Evolutionary conservation across 805 yeast species (phyloP).

Genomic region (Schwanniomyces polymorphus): DNA sequence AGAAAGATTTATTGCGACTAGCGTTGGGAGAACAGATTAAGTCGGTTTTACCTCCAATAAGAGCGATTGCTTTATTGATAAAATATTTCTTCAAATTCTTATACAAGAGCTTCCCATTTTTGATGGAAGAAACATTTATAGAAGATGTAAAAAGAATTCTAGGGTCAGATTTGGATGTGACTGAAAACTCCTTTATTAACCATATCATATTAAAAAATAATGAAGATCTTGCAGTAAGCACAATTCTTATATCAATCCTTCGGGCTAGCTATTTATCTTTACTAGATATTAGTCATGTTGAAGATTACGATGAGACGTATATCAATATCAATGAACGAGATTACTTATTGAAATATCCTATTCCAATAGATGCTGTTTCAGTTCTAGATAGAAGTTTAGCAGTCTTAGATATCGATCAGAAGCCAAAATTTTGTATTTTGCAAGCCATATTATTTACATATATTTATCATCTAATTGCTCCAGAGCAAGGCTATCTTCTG

Average conservation of each 20-base stretch:
- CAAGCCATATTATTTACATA: slow-evolving; percentile 63
- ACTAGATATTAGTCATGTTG: slow-evolving; percentile 7
- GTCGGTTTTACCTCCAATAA: background rate
- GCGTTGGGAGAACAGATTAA: background rate
- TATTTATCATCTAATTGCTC: slow-evolving; percentile 38
- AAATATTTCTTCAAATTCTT: background rate
- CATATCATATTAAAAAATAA: slow-evolving; percentile 13
- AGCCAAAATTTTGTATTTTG: slow-evolving; percentile 31
- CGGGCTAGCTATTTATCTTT: slow-evolving; percentile 26
- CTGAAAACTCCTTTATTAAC: background rate
- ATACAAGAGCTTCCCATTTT: slow-evolving; percentile 1
- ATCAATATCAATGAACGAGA: background rate
- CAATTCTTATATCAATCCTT: slow-evolving; percentile 22
- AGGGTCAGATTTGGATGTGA: background rate
- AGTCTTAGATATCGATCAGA: slow-evolving; percentile 35
- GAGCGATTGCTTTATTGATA: background rate
- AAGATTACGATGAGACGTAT: background rate
- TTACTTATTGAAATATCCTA: background rate
- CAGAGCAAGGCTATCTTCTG: background rate
- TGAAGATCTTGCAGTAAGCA: slow-evolving; percentile 22
- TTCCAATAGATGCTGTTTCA: slow-evolving; percentile 9
- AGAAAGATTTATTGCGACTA: background rate
- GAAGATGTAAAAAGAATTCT: background rate
- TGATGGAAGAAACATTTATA: background rate
- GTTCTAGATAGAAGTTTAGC: slow-evolving; percentile 34